Evolutionary conservation across 306 rosid species (phyloP), one percentile per base, ranked within the genome.

Genomic region (Rosa chinensis): DNA sequence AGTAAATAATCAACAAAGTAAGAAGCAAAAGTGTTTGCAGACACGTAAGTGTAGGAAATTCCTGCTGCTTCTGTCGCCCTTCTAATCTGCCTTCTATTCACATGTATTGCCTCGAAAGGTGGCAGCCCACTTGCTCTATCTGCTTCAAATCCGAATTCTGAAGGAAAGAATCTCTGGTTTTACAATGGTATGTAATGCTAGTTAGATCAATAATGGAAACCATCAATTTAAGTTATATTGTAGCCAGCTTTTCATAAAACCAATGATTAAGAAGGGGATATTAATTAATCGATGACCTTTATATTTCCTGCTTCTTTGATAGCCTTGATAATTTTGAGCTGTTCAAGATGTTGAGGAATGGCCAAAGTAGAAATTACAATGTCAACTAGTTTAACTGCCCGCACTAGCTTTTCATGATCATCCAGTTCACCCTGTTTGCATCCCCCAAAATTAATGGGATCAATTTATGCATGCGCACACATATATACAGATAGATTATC

Each of bases 321-420:
- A 78, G 89, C 89, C 43, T 84, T 61, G 82, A 88, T 83, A 39
- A 88, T 40, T 62, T 88, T 83, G 53, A 81, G 74, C 44, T 88
- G 89, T 6, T 85, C 84, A 61, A 88, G 47, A 79, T 75, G 72
- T 63, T 83, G 91, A 73, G 89, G 91, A 74, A 50, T 59, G 28
- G 87, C 79, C 79, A 85, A 59, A 4, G 87, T 85, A 25, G 87
- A 88, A 75, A 88, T 79, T 56, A 88, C 91, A 39, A 83, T 66
- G 73, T 88, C 91, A 49, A 79, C 89, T 32, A 76, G 82, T 42
- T 66, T n/a, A 42, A 88, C 42, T 10, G 64, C 78, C 17, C 1
- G 0, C 49, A 85, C 87, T 13, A 88, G 87, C 75, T 88, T 83
- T 35, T 85, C 83, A 5, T 79, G 82, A 66, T 88, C 86, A 42